A percentile compares a stretch with the other conserved stretches of the same genome.
phyloP scores from a whole-genome alignment of 768 basidiomycete genomes.

The Lyophyllum atratum region DNA sequence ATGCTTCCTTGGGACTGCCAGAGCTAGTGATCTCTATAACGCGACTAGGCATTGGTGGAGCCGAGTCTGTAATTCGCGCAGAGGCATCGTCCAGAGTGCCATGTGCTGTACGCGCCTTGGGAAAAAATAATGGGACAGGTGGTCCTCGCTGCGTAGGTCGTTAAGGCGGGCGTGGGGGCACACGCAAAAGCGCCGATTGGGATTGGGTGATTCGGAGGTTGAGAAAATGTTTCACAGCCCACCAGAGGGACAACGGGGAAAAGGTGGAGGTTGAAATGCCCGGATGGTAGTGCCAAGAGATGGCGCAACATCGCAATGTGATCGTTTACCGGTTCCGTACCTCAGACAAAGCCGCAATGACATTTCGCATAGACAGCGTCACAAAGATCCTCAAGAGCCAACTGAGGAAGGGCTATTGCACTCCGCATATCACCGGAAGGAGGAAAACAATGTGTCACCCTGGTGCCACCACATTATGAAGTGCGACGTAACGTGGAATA shows the following conservation, averaged over 20 bases:
- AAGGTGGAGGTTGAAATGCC: not conserved
- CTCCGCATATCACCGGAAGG: not conserved
- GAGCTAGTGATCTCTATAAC: not conserved
- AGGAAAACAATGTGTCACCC: not conserved
- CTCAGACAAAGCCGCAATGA: not conserved
- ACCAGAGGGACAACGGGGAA: not conserved
- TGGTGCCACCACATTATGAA: not conserved
- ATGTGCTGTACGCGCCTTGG: not conserved
- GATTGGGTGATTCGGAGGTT: not conserved
- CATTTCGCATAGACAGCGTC: not conserved
- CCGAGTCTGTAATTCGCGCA: not conserved
- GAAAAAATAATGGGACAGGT: not conserved
- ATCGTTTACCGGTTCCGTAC: not conserved
- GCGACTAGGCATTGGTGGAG: conserved; percentile 1
- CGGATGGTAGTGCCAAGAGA: conserved; percentile 11
- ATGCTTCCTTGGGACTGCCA: not conserved
- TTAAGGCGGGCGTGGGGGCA: not conserved
- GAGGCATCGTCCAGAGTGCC: conserved; percentile 3
- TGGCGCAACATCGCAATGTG: not conserved
- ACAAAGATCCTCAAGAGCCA: not conserved
- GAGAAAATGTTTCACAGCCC: not conserved
- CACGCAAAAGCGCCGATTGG: not conserved
- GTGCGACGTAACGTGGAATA: not conserved
- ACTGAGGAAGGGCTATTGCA: not conserved
- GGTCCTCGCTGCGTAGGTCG: not conserved